Conservation (phyloP, 1,284 basidiomycete genomes). For the Tilletiopsis washingtonensis region DNA sequence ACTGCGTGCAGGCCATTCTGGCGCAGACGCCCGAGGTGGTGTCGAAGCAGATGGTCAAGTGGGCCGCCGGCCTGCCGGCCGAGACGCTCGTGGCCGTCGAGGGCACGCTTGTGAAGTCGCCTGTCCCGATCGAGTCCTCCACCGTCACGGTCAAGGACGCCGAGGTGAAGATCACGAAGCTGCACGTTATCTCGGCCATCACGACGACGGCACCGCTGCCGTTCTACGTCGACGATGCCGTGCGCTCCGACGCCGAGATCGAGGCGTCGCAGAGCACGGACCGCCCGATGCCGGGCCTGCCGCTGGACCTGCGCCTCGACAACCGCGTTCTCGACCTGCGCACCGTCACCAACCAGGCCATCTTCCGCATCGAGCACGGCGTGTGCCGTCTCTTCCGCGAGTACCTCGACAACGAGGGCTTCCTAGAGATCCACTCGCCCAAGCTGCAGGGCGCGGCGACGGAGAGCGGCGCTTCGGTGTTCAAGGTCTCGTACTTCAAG, state of each 20-base stretch:
- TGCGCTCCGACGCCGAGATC: conserved; percentile 69
- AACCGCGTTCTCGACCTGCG: conserved; percentile 90
- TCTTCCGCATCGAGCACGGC: conserved; percentile 84
- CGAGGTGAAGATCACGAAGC: conserved; percentile 78
- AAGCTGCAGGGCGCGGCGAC: conserved; percentile 96
- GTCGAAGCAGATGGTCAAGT: conserved; percentile 97
- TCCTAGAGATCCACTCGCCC: conserved; percentile 93
- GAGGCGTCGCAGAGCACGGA: conserved; percentile 50
- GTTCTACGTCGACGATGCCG: conserved; percentile 89
- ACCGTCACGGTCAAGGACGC: conserved; percentile 83
- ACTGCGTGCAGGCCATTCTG: conserved; percentile 83
- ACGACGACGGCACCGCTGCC: conserved; percentile 57
- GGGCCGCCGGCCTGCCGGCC: conserved; percentile 66
- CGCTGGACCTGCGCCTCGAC: conserved; percentile 77
- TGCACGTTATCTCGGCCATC: conserved; percentile 74
- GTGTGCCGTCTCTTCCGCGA: conserved; percentile 84
- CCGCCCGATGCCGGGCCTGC: conserved; percentile 39
- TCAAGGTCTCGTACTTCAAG: conserved; percentile 98
- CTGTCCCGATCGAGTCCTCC: conserved; percentile 75
- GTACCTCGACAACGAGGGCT: conserved; percentile 66
- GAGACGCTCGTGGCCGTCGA: conserved; percentile 92
- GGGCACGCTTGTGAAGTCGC: conserved; percentile 57
- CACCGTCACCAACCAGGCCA: conserved; percentile 89
- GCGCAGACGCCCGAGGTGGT: conserved; percentile 69
- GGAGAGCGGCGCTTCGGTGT: conserved; percentile 91